Evolutionary conservation across 208 protist species (phyloP).

Genomic region (Wallacemonas sp.): DNA sequence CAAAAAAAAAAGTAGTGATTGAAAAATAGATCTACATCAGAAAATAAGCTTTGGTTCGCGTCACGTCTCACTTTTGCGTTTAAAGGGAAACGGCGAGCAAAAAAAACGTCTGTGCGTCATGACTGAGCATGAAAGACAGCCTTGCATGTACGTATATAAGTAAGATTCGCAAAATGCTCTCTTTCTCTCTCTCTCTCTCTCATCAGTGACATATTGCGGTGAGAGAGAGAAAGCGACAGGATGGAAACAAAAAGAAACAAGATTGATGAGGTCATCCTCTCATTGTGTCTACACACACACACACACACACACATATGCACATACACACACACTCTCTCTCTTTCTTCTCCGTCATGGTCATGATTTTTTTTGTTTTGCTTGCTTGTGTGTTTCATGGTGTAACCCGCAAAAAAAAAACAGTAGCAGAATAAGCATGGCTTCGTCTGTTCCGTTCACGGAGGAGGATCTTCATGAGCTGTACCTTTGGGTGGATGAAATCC

Average conservation of each 20-base stretch:
- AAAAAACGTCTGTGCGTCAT: too few relatives aligned
- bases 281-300: neutral
- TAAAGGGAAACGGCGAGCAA: too few relatives aligned
- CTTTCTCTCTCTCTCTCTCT: constrained; percentile 11
- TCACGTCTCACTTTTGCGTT: neutral
- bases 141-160: too few relatives aligned
- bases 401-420: constrained; percentile 14
- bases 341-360: neutral
- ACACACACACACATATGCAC: neutral
- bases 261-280: too few relatives aligned
- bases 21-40: neutral
- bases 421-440: constrained; percentile 21
- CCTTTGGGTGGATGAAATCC: constrained; percentile 97
- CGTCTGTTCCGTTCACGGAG: constrained; percentile 80
- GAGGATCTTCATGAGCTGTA: constrained; percentile 97
- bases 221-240: too few relatives aligned
- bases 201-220: too few relatives aligned
- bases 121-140: too few relatives aligned
- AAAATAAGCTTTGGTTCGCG: too few relatives aligned
- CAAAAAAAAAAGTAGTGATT: constrained; percentile 19
- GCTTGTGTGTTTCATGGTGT: constrained; percentile 9
- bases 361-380: constrained; percentile 19
- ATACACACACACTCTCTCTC: neutral
- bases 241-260: too few relatives aligned
- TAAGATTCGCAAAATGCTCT: constrained; percentile 8